Percentiles rank a stretch among this genome's conserved stretches.
Evolutionary conservation across 1,139 yeast species (phyloP).

Genomic region (Suhomyces panamericanus): DNA sequence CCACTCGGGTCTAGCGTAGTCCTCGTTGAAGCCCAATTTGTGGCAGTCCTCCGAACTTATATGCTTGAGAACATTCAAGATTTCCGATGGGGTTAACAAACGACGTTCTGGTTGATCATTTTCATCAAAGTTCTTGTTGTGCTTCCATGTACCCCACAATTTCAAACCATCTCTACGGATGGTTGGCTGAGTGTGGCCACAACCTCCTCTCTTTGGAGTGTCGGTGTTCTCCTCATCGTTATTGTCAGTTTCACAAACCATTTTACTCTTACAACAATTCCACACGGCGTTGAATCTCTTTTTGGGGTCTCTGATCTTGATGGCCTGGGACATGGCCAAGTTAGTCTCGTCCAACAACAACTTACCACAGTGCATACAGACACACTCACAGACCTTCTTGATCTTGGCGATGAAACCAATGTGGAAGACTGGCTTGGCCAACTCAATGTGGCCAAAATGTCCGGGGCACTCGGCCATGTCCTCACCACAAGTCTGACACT

Average conservation of each 20-base stretch:
- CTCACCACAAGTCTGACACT: conserved; percentile 98
- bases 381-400: conserved; percentile 93
- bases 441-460: conserved; percentile 97
- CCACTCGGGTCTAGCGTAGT: conserved; percentile 99
- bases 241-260: conserved; percentile 91
- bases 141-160: conserved; percentile 97
- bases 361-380: conserved; percentile 98
- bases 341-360: conserved; percentile 82
- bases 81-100: conserved; percentile 82
- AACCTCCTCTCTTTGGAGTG: conserved; percentile 79
- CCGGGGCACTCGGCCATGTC: conserved; percentile 99
- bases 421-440: conserved; percentile 97
- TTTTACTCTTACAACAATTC: conserved; percentile 86
- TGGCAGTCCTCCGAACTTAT: conserved; percentile 81
- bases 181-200: conserved; percentile 97
- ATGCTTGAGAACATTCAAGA: conserved; percentile 87
- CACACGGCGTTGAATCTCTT: conserved; percentile 96
- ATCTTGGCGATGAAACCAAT: conserved; percentile 93
- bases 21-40: conserved; percentile 87
- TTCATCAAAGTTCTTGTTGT: conserved; percentile 74
- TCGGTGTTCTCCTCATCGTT: conserved; percentile 60
- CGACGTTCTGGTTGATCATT: conserved; percentile 92
- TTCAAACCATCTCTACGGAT: conserved; percentile 95
- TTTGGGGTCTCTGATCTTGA: conserved; percentile 88
- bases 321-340: conserved; percentile 85